Percentiles rank a stretch among this genome's conserved stretches.
Conservation (phyloP, 768 basidiomycete genomes). For the Filobasidium wieringae region DNA sequence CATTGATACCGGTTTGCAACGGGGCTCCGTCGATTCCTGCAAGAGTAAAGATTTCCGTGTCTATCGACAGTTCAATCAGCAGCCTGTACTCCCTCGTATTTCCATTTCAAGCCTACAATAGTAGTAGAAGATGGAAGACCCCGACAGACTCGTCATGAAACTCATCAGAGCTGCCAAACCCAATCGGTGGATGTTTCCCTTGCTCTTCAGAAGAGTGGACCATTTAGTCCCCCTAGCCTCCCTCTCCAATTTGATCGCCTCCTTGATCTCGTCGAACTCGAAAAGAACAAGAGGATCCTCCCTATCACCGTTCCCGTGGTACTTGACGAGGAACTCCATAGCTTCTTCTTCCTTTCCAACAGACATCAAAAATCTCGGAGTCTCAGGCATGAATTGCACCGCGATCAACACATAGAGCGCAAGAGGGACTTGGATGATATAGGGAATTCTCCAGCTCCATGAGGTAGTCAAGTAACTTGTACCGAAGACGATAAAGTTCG, state of each 20-base stretch:
- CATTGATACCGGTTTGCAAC: conserved; percentile 40
- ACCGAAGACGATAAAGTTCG: conserved; percentile 37
- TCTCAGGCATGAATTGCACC: conserved; percentile 40
- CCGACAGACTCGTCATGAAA: conserved; percentile 29
- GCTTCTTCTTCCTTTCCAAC: conserved; percentile 36
- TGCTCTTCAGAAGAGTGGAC: conserved; percentile 28
- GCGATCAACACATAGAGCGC: conserved; percentile 37
- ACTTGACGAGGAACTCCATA: conserved; percentile 34
- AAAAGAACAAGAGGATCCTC: conserved; percentile 38
- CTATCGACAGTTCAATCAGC: background rate
- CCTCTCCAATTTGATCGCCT: conserved; percentile 33
- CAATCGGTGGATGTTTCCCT: conserved; percentile 33
- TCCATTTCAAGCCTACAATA: conserved; percentile 24
- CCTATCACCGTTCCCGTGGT: conserved; percentile 38
- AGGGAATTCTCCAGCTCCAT: conserved; percentile 39
- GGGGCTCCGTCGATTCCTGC: conserved; percentile 39
- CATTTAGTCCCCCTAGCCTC: conserved; percentile 36
- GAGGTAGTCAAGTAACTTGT: conserved; percentile 26
- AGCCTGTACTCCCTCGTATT: too few relatives aligned
- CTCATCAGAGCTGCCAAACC: conserved; percentile 36
- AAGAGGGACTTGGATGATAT: conserved; percentile 36
- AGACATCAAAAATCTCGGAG: conserved; percentile 37
- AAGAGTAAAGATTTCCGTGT: conserved; percentile 29
- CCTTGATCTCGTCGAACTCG: conserved; percentile 40
- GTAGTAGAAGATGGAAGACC: conserved; percentile 37